Evolutionary conservation across 192 early-diverging fungal species (phyloP), one percentile per base, ranked within the genome.

Genomic region (Backusella tarrabulga): DNA sequence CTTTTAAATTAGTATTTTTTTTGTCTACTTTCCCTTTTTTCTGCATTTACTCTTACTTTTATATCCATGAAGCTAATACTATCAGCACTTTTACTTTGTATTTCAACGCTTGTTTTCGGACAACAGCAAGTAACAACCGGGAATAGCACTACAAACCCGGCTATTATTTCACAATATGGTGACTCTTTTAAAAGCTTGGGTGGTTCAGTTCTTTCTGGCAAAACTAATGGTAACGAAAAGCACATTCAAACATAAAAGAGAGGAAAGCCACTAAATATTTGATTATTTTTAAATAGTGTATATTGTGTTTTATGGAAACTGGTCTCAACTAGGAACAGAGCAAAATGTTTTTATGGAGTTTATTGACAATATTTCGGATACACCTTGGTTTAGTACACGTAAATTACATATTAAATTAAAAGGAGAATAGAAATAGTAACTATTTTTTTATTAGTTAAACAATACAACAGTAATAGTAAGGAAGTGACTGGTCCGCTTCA

Each of bases 271-370:
- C 23, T 29, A 19, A 19, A 36, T 34, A 36, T 17, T 72, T 6
- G n/a, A 34, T 23, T 12, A 52, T 26, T 44, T 44, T 69, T 34
- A 15, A 38, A 63, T 29, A 77, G 76, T 72, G 6, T 77, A 77
- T 54, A 60, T 77, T 35, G 71, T 77, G 35, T 77, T 77, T 66
- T 77, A 77, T 56, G 76, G 76, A 40, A 70, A 77, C 35, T 77
- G 76, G 76, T 44, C 52, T 72, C 71, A 77, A 40, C 6, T 70
- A 35, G 34, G n/a, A 23, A 17, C 34, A 56, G 76, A 77, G 21
- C 69, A 72, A 60, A 72, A 26, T 4, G 34, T 60, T 14, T 77
- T 77, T 71, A 77, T 77, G 76, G 63, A 66, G 26, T 77, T 77
- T 72, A 54, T 71, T 40, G 68, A 71, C 35, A 50, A 40, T 41